Evolutionary conservation across 257 asterid genomes (phyloP).

Genomic region (Nicotiana undulata): DNA sequence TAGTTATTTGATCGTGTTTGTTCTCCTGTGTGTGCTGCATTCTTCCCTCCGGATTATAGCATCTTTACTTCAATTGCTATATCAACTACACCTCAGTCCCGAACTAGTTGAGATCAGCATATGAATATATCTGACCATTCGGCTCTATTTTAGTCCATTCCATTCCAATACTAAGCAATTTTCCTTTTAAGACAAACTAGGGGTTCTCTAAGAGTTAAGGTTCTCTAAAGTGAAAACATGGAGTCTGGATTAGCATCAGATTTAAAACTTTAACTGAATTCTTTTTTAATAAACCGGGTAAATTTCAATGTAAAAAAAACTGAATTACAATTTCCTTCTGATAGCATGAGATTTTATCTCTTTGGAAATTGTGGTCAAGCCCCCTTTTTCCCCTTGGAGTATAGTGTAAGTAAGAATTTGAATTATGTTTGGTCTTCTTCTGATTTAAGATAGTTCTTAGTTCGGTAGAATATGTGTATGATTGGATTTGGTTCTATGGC

Average conservation of each 20-base stretch:
- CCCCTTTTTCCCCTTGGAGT: neutral
- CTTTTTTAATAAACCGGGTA: neutral
- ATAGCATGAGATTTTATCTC: neutral
- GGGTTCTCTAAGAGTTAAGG: neutral
- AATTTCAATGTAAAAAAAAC: neutral
- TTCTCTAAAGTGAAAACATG: neutral
- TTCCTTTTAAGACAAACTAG: neutral
- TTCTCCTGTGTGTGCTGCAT: neutral
- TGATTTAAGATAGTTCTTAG: neutral
- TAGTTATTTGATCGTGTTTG: neutral
- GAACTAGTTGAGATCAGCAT: neutral
- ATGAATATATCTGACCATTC: neutral
- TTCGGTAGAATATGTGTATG: neutral
- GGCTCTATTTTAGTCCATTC: neutral
- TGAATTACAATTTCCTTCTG: neutral
- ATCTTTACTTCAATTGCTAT: neutral
- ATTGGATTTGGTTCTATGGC: neutral
- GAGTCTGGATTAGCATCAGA: neutral
- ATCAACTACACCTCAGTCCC: neutral
- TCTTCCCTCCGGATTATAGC: neutral
- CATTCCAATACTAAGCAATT: neutral
- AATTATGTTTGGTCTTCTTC: neutral
- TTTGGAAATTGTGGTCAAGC: neutral
- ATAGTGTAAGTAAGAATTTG: neutral
- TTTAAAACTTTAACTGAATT: neutral